These are phyloP conservation scores for Lineolata rhizophorae DNA, from an alignment of 495 filamentous ascomycete species.

Conservation along the genomic window DNA sequence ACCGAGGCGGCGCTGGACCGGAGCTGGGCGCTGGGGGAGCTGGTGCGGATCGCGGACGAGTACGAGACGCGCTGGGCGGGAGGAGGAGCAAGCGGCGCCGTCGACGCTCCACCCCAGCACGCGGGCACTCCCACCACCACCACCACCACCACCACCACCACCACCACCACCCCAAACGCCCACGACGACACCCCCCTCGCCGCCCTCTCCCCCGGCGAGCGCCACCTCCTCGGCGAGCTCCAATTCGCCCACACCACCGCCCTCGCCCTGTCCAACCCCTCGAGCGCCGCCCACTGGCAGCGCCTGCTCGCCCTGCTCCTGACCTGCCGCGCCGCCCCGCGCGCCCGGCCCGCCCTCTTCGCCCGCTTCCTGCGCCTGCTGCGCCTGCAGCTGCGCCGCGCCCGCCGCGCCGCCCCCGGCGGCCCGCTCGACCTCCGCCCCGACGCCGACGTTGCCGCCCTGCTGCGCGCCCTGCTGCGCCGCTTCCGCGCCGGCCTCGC, in stretches of 20 bases:
- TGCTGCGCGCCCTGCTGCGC: conserved; percentile 30
- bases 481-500: conserved; percentile 24
- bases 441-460: conserved; percentile 21
- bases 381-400: conserved; percentile 47
- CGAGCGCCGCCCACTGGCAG: conserved; percentile 80
- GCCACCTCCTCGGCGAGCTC: conserved; percentile 58
- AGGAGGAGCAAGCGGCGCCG: too few species aligned
- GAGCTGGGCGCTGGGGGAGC: conserved; percentile 40
- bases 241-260: conserved; percentile 71
- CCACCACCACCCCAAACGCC: too few species aligned
- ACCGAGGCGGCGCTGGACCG: conserved; percentile 51
- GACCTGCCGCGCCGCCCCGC: conserved; percentile 38
- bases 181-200: too few species aligned
- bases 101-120: too few species aligned
- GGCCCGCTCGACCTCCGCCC: conserved; percentile 31
- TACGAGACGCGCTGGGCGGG: conserved; percentile 9
- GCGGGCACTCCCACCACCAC: too few species aligned
- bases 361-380: conserved; percentile 36
- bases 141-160: too few species aligned
- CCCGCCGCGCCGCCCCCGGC: conserved; percentile 41
- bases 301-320: conserved; percentile 47
- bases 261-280: conserved; percentile 60
- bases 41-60: too few species aligned
- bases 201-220: too few species aligned
- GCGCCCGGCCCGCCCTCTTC: conserved; percentile 34